phyloP scores from a whole-genome alignment of 2,329 filamentous ascomycete species.

The Colletotrichum sp. region DNA sequence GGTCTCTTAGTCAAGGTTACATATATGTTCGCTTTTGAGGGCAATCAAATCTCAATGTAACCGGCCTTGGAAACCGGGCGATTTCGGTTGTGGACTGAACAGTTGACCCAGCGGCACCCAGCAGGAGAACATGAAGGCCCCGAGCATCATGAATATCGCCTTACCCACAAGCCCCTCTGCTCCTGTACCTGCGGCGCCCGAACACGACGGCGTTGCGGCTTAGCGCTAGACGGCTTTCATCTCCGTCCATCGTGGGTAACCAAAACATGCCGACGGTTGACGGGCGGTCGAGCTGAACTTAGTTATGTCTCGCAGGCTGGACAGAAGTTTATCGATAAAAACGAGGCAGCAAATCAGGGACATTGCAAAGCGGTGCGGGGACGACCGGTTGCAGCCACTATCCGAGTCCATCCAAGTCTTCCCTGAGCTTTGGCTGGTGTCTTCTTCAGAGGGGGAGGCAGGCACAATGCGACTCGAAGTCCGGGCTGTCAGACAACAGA shows the following conservation, averaged over 20 bases:
- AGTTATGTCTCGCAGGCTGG: background rate
- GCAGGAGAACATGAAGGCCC: background rate
- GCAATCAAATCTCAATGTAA: background rate
- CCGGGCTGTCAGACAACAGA: slow-evolving; percentile 12
- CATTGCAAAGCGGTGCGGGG: background rate
- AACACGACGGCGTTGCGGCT: background rate
- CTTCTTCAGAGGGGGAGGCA: background rate
- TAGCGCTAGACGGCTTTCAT: background rate
- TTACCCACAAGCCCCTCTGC: background rate
- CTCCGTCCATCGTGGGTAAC: background rate
- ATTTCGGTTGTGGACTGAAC: background rate
- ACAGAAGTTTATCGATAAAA: background rate
- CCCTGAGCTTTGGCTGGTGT: background rate
- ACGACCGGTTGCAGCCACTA: background rate
- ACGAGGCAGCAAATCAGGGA: background rate
- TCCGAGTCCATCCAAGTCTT: background rate
- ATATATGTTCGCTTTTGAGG: background rate
- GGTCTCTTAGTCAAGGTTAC: background rate
- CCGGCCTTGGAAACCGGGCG: background rate
- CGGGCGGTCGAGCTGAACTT: background rate
- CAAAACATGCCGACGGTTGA: background rate
- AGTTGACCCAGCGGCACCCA: background rate
- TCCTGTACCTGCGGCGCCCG: background rate
- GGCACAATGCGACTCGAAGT: background rate
- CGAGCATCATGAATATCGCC: background rate